phyloP scores from a whole-genome alignment of 345 rosid species.

The Boechera retrofracta region DNA sequence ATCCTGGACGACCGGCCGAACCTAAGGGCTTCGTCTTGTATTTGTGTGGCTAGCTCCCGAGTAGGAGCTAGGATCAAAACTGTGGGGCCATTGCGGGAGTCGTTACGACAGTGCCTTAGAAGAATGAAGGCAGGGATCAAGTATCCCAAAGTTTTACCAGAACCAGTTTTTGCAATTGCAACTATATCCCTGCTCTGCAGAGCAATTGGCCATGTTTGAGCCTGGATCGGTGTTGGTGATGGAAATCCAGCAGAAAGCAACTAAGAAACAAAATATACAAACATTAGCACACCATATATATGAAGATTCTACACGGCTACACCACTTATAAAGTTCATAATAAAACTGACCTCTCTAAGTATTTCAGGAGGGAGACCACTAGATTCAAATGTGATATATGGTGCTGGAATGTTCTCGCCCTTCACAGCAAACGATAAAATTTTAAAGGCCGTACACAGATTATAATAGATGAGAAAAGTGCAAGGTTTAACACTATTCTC shows the following conservation, averaged over 20 bases:
- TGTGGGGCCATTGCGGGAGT: constrained; percentile 86
- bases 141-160: constrained; percentile 98
- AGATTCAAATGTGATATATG: constrained; percentile 91
- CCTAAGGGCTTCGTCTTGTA: constrained; percentile 84
- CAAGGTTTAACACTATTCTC: constrained; percentile 43
- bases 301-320: background rate
- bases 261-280: constrained; percentile 51
- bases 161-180: constrained; percentile 98
- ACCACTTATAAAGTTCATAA: background rate
- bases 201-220: constrained; percentile 99
- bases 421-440: constrained; percentile 45
- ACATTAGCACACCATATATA: constrained; percentile 14
- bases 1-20: constrained; percentile 89
- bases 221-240: constrained; percentile 96
- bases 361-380: constrained; percentile 94
- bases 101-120: constrained; percentile 67
- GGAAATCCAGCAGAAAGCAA: constrained; percentile 86
- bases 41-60: constrained; percentile 96
- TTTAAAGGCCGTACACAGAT: constrained; percentile 15
- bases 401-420: constrained; percentile 95
- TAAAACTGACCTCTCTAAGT: constrained; percentile 77
- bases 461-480: constrained; percentile 28
- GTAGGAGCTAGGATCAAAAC: constrained; percentile 94
- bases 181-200: constrained; percentile 86
- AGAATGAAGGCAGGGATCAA: constrained; percentile 90